Evolutionary conservation across 306 rosid genomes (phyloP), one percentile per base, ranked within the genome.

Genomic region (Prosopis cineraria): DNA sequence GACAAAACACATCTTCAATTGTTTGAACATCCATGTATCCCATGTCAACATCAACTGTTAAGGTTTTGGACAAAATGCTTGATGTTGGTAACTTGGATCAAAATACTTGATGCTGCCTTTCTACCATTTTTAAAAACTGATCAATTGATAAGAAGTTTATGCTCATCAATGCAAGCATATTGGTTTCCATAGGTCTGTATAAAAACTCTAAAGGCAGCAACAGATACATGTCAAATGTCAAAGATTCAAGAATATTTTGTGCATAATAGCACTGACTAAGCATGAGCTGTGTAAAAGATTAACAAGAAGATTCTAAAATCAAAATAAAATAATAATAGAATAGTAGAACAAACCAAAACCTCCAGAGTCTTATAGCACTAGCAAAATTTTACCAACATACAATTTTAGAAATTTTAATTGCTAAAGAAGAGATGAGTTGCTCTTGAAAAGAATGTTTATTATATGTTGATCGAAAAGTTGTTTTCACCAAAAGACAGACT

Each of bases 71-170:
- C 75, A 94, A 71, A 76, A 73, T 76, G 64, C 53, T 40, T 10
- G 14, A 45, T 68, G 74, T 73, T 60, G 77, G 77, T 52, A 72
- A 44, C 68, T 43, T 43, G 77, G 72, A 81, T 63, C 48, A 80
- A 93, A 93, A 76, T 76, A 91, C 91, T 37, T 7, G 98, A 93
- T 16, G 88, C 97, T 73, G 87, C 85, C 64, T 88, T 90, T 52
- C 98, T 89, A 6, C 94, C 93, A 77, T 87, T 97, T 87, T 91
- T 91, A 73, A 88, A 93, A 78, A 90, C 98, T 93, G 84, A 71
- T 70, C 87, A 80, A 72, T 73, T 41, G 41, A 22, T 62, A 33
- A n/a, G 67, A 81, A 74, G 13, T 60, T 53, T 55, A 50, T 9
- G 60, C 44, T 41, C 52, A 40, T 39, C 47, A 63, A 7, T 31